Evolutionary conservation across 2,329 filamentous ascomycete species (phyloP), one percentile per base, ranked within the genome.

Genomic region (Magnaporthiopsis rhizophila): DNA sequence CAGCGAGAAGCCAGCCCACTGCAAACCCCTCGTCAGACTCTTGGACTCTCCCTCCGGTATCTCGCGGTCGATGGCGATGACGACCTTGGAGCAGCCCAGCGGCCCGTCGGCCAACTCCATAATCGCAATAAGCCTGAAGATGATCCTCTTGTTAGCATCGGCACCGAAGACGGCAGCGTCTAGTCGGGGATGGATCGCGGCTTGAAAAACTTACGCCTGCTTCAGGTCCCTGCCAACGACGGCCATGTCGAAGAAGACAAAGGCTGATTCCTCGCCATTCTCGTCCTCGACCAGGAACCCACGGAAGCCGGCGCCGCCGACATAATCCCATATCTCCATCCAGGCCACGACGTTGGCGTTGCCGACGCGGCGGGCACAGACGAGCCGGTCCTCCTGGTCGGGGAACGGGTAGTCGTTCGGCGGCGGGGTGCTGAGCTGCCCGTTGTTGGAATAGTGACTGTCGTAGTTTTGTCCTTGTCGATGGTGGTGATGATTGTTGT

Each of bases 1-100:
- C 69, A 94, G 83, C 73, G 91, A 90, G 73, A 97, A 97, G 64
- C 93, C 93, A 68, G 96, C 93, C 93, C 93, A 97, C 74, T 92
- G 90, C 62, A 97, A 84, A 71, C 92, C 93, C 75, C 89, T 91
- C 72, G 89, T 86, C 69, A 94, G 80, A 65, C 87, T 81, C 69
- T 88, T 85, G 65, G 84, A 80, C 67, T 90, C 86, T 65, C 83
- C 78, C 32, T 82, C 77, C 56, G 85, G 82, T 67, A 89, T 85
- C 59, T 81, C 80, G 68, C 92, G 89, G 74, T 94, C 91, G 67
- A 96, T 83, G 76, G 91, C 93, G 71, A 92, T 86, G 67, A 96
- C 86, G 67, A 97, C 85, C 72, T 89, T 86, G 64, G 85, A 83
- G 77, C 92, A 96, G 70, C 82, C 86, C 73, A 97, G 85, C 65